A percentile compares a stretch with the other conserved stretches of the same genome.
phyloP scores from a whole-genome alignment of 768 basidiomycete species.

The Rhizopogon vinicolor region DNA sequence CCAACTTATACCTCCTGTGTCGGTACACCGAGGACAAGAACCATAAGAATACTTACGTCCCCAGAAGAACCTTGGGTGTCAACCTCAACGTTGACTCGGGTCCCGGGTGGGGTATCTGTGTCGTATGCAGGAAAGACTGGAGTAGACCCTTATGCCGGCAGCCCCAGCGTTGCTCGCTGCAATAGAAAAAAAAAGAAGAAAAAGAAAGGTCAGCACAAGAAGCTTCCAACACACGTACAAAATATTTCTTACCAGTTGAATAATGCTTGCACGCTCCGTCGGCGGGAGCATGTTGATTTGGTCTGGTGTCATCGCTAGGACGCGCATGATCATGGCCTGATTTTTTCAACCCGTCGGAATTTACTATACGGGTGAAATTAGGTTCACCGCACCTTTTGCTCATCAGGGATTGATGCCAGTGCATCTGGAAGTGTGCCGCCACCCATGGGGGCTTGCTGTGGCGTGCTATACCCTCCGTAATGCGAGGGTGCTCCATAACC shows the following conservation, averaged over 20 bases:
- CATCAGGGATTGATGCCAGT: constrained; percentile 58
- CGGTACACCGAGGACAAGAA: background rate
- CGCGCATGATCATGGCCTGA: constrained; percentile 72
- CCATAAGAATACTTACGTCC: background rate
- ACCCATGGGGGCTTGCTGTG: constrained; percentile 12
- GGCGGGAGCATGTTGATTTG: constrained; percentile 76
- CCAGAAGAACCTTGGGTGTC: background rate
- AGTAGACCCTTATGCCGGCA: constrained; percentile 19
- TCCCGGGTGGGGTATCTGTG: background rate
- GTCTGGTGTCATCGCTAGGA: constrained; percentile 78
- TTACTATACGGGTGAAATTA: too few relatives aligned
- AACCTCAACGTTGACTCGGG: background rate
- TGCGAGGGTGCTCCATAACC: constrained; percentile 3
- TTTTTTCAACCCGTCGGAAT: background rate
- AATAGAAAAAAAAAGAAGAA: constrained; percentile 7
- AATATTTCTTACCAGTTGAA: constrained; percentile 66
- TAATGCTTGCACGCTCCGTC: constrained; percentile 67
- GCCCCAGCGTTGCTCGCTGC: constrained; percentile 27
- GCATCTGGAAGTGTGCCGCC: constrained; percentile 39
- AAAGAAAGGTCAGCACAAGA: constrained; percentile 18
- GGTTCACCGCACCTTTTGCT: constrained; percentile 46
- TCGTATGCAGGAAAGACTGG: background rate
- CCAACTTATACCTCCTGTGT: background rate
- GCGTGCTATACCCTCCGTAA: constrained; percentile 15
- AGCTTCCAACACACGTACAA: constrained; percentile 5